Evolutionary conservation across 2,329 filamentous ascomycete genomes (phyloP).

Genomic region (Coniochaeta sp.): DNA sequence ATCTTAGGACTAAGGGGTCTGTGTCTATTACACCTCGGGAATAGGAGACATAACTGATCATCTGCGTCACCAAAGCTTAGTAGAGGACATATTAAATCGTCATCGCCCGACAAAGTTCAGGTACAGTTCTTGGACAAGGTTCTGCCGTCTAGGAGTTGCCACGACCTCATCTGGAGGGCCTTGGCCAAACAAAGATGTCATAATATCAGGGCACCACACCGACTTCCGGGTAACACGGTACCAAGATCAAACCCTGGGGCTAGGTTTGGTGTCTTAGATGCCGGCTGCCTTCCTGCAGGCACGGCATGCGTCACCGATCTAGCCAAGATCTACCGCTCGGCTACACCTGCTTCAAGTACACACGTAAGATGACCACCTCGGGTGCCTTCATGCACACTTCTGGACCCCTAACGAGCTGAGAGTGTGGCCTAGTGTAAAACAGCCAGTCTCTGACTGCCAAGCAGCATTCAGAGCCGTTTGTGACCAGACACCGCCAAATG

Average conservation of each 20-base stretch:
- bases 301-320: slow-evolving; percentile 3
- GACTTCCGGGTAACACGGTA: not conserved
- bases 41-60: not conserved
- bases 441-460: not conserved
- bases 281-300: not conserved
- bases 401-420: not conserved
- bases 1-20: not conserved
- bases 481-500: not conserved
- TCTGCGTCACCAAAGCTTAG: not conserved
- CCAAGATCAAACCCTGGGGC: not conserved
- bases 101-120: not conserved
- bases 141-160: not conserved
- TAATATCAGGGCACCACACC: not conserved
- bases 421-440: not conserved
- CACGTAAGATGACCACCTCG: not conserved
- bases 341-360: not conserved
- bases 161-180: not conserved
- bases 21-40: not conserved
- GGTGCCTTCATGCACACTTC: not conserved
- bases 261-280: not conserved
- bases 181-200: not conserved
- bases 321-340: slow-evolving; percentile 1
- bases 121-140: not conserved
- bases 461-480: not conserved
- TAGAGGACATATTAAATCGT: not conserved